Conservation (phyloP, 2,329 filamentous ascomycete species). For the Clarireedia sp. region DNA sequence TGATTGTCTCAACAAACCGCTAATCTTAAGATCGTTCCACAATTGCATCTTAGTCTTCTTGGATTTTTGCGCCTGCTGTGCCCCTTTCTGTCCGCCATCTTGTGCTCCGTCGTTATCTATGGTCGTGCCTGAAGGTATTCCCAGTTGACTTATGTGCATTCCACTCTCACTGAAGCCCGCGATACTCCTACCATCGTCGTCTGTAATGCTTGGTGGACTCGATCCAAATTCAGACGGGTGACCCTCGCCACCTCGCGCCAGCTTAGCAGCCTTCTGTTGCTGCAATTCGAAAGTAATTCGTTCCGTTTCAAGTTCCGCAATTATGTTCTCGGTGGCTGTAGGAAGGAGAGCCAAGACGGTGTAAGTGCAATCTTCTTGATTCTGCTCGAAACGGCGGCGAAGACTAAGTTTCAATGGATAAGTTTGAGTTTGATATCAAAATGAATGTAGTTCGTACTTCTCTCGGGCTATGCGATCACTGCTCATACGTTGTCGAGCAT, state of each 20-base stretch:
- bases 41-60: constrained; percentile 82
- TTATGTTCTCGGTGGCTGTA: constrained; percentile 81
- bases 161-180: constrained; percentile 73
- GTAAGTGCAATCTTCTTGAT: constrained; percentile 97
- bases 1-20: constrained; percentile 52
- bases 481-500: constrained; percentile 92
- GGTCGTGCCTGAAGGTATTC: constrained; percentile 44
- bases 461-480: constrained; percentile 93
- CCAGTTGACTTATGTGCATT: constrained; percentile 72
- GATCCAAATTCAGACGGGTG: constrained; percentile 36
- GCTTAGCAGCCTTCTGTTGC: constrained; percentile 74
- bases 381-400: constrained; percentile 93
- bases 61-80: constrained; percentile 40
- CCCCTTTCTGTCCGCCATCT: constrained; percentile 36
- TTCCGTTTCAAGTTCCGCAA: constrained; percentile 84
- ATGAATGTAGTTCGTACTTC: constrained; percentile 56
- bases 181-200: constrained; percentile 76
- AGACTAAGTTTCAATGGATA: constrained; percentile 47
- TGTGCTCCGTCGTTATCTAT: constrained; percentile 33
- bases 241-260: constrained; percentile 49
- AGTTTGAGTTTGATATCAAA: constrained; percentile 9
- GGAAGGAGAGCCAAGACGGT: constrained; percentile 94
- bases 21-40: constrained; percentile 96
- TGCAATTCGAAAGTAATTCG: constrained; percentile 89
- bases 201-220: constrained; percentile 55